Evolutionary conservation across 2,329 filamentous ascomycete species (phyloP).

Genomic region (Fusarium sp.): DNA sequence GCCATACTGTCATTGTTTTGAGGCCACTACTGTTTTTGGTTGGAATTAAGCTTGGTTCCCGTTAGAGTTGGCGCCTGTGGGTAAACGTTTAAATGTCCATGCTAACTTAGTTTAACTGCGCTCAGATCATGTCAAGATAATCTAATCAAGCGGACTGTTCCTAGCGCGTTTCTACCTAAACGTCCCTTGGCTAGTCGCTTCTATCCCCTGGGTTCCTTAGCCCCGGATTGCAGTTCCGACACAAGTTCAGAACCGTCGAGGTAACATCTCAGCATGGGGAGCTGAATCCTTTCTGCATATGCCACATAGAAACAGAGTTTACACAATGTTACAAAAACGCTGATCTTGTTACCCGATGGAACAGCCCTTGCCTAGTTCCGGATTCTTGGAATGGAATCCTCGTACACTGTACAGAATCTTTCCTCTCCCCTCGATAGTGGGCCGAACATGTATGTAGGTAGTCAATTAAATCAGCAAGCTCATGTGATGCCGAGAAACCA

Average conservation of each 20-base stretch:
- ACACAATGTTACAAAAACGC: neutral
- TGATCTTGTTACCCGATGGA: constrained; percentile 1
- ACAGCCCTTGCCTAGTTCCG: neutral
- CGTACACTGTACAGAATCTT: neutral
- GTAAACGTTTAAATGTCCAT: neutral
- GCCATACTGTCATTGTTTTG: too few relatives aligned
- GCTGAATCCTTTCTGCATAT: neutral
- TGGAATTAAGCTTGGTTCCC: too few relatives aligned
- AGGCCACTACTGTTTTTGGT: too few relatives aligned
- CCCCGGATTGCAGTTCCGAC: neutral
- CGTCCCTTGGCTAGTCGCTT: neutral
- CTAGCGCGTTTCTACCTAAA: neutral
- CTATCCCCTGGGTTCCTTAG: neutral
- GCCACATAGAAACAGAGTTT: neutral
- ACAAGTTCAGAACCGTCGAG: neutral
- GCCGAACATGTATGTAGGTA: too few relatives aligned
- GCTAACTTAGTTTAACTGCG: neutral
- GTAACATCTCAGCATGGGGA: neutral
- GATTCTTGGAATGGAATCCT: neutral
- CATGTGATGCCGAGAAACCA: neutral
- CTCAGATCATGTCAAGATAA: neutral
- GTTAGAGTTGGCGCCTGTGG: too few relatives aligned
- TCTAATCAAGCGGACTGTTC: neutral
- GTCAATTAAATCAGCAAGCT: neutral
- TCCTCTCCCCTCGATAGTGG: neutral